Conservation (phyloP, 2,329 filamentous ascomycete species). For the Rhexocercosporidium sp. region DNA sequence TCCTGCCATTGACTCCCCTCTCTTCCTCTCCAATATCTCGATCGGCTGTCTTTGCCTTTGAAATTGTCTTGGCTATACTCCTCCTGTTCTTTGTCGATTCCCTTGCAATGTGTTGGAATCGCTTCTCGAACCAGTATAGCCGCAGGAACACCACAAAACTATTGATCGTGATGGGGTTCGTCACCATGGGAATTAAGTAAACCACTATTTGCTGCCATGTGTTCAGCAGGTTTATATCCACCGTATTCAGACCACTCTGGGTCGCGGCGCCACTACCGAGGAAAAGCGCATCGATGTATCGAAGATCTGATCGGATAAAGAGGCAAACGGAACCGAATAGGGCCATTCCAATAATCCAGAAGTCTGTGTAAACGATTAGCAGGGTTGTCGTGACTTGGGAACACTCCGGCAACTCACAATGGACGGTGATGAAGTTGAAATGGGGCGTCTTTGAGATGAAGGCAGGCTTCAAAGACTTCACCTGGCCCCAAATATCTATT, state of each 20-base stretch:
- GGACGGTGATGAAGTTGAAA: slow-evolving; percentile 81
- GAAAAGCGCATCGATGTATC: slow-evolving; percentile 88
- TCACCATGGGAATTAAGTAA: slow-evolving; percentile 72
- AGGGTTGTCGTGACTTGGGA: not conserved
- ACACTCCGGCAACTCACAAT: slow-evolving; percentile 62
- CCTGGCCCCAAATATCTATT: slow-evolving; percentile 45
- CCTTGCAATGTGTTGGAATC: slow-evolving; percentile 82
- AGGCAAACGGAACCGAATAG: slow-evolving; percentile 80
- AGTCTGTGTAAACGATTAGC: slow-evolving; percentile 55
- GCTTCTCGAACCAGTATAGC: slow-evolving; percentile 97
- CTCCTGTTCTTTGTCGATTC: slow-evolving; percentile 72
- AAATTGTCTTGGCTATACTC: slow-evolving; percentile 65
- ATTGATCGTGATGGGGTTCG: slow-evolving; percentile 85
- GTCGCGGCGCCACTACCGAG: slow-evolving; percentile 86
- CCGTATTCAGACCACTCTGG: slow-evolving; percentile 89
- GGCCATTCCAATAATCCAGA: slow-evolving; percentile 77
- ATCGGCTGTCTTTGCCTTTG: slow-evolving; percentile 56
- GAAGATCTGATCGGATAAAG: slow-evolving; percentile 66
- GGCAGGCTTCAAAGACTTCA: slow-evolving; percentile 58
- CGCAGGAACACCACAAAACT: slow-evolving; percentile 88
- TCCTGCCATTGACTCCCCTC: slow-evolving; percentile 66
- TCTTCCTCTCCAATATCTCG: slow-evolving; percentile 49
- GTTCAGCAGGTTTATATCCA: slow-evolving; percentile 69
- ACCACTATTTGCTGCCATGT: slow-evolving; percentile 77
- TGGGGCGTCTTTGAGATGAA: slow-evolving; percentile 66